These are phyloP conservation scores for Alternaria gansuensis DNA, from an alignment of 2,329 filamentous ascomycete genomes.

Conservation along the genomic window DNA sequence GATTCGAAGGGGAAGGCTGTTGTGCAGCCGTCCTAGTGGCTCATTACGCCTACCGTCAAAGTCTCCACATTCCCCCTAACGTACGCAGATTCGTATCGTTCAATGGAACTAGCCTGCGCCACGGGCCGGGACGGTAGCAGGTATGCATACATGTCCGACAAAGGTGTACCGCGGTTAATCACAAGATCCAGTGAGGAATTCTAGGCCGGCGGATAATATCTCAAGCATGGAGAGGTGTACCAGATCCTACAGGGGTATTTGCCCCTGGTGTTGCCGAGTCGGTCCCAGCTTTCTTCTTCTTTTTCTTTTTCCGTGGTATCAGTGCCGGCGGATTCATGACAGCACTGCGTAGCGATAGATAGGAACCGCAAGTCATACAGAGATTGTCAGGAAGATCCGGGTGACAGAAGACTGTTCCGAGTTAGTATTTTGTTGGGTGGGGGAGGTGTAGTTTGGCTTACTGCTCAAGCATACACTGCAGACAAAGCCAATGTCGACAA, in stretches of 20 bases:
- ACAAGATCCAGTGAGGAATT: conserved; percentile 6
- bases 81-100: conserved; percentile 7
- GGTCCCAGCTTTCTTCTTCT: conserved; percentile 48
- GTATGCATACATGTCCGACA: conserved; percentile 18
- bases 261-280: conserved; percentile 49
- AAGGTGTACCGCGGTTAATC: conserved; percentile 1
- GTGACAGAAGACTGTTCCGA: conserved; percentile 48
- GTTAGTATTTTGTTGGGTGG: conserved; percentile 13
- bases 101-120: conserved; percentile 11
- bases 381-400: conserved; percentile 46
- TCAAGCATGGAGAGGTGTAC: conserved; percentile 48
- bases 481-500: conserved; percentile 92
- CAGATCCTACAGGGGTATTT: conserved; percentile 44
- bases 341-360: conserved; percentile 49
- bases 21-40: conserved; percentile 6
- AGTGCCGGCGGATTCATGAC: conserved; percentile 48
- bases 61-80: conserved; percentile 11
- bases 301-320: conserved; percentile 53
- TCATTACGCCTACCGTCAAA: conserved; percentile 3
- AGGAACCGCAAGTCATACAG: conserved; percentile 53
- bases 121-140: conserved; percentile 13
- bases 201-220: neutral
- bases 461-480: conserved; percentile 95
- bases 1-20: conserved; percentile 1
- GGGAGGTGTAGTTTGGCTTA: conserved; percentile 47